Evolutionary conservation across 257 asterid species (phyloP), one percentile per base, ranked within the genome.

Genomic region (Thymus mandschuricus): DNA sequence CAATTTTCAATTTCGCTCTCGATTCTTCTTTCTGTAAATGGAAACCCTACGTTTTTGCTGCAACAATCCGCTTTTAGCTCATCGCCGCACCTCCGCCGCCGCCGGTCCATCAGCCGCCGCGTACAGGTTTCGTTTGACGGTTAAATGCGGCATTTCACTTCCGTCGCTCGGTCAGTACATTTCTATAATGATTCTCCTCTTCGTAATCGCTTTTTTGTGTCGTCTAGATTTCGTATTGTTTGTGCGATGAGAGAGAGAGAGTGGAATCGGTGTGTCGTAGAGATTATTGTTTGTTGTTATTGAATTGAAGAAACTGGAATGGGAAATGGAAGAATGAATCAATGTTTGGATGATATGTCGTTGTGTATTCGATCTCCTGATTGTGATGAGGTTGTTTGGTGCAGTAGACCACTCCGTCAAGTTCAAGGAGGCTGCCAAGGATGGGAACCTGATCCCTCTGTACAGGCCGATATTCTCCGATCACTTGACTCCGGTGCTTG

Each of bases 401-500:
- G 81, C 87, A 88, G 93, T 68, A 71, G 89, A 90, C 60, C 88
- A 90, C 66, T 81, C 89, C 13, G 79, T 52, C 66, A 88, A 82
- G 86, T 92, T 92, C 92, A 92, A 85, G 89, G 98, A 92, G 69
- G 97, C 97, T 52, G 90, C 97, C 4, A 83, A 83, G 80, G 74
- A 80, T 64, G 97, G 98, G 84, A 90, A 92, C 78, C 82, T 92
- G 90, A 88, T 92, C 76, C 98, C 98, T 4, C 41, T 92, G 40
- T 90, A 72, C 83, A 87, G 85, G 83, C 66, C 92, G 10, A 87
- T 92, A 63, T 92, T 92, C 80, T 90, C 95, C 0, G 98, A 92
- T 76, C 98, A 92, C 80, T 79, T 92, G 79, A 92, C 98, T 15
- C 96, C 98, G 0, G 98, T 92, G 64, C 89, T 90, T n/a, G 98